Conservation (phyloP, 2,329 filamentous ascomycete genomes). For the Trichoderma guizhouense region DNA sequence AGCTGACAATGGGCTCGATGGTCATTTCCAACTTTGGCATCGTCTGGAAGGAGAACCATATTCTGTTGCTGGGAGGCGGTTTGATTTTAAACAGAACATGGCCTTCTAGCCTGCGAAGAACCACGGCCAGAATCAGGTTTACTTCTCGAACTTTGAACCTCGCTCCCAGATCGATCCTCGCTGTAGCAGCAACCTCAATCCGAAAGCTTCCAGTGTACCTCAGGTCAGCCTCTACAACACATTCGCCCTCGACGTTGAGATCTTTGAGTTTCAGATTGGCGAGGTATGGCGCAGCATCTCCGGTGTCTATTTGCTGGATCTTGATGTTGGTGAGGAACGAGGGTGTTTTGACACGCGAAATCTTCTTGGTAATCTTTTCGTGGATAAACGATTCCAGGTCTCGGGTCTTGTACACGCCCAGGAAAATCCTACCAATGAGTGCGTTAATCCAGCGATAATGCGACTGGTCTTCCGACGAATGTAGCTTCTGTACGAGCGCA, state of each 20-base stretch:
- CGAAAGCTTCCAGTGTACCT: conserved; percentile 86
- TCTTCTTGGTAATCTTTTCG: conserved; percentile 92
- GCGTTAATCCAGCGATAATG: conserved; percentile 95
- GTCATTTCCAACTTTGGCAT: conserved; percentile 90
- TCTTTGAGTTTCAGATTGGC: conserved; percentile 87
- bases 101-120: conserved; percentile 80
- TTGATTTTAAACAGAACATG: conserved; percentile 85
- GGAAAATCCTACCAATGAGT: conserved; percentile 80
- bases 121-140: conserved; percentile 80
- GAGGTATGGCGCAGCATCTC: conserved; percentile 81
- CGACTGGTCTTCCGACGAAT: conserved; percentile 85
- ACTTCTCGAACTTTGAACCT: conserved; percentile 90
- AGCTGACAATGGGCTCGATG: conserved; percentile 94
- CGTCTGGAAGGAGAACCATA: conserved; percentile 96
- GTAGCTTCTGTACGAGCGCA: conserved; percentile 81
- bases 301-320: conserved; percentile 81
- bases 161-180: conserved; percentile 82
- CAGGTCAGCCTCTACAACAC: conserved; percentile 80
- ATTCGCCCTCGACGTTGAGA: conserved; percentile 86
- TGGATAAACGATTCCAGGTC: conserved; percentile 76
- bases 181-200: conserved; percentile 87
- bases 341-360: conserved; percentile 87
- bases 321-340: conserved; percentile 81
- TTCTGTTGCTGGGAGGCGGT: conserved; percentile 86
- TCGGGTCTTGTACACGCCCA: conserved; percentile 80